Conservation (phyloP, 306 rosid genomes). For the Fagus sylvatica region DNA sequence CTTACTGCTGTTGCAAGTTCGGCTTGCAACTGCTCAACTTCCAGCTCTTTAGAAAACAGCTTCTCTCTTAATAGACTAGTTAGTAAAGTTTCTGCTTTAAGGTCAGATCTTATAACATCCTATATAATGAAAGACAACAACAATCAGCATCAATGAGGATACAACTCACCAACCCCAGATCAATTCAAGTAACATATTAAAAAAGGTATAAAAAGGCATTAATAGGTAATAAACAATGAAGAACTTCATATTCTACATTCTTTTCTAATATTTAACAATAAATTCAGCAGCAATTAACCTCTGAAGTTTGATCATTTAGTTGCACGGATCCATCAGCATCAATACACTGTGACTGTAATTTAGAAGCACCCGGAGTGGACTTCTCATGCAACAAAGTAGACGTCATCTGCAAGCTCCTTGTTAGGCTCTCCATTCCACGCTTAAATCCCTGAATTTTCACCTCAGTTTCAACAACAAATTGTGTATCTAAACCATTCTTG, state of each 20-base stretch:
- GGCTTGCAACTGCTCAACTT: conserved; percentile 87
- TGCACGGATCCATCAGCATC: conserved; percentile 45
- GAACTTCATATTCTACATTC: conserved; percentile 7
- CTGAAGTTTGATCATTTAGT: conserved; percentile 52
- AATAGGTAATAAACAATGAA: not conserved
- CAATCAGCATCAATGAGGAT: not conserved
- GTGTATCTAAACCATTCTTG: conserved; percentile 60
- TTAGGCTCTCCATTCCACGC: conserved; percentile 64
- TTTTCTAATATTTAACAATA: conserved; percentile 12
- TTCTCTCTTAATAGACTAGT: conserved; percentile 79
- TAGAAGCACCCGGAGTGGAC: conserved; percentile 50
- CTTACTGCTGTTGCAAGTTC: conserved; percentile 91
- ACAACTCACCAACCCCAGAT: not conserved
- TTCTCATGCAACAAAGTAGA: conserved; percentile 69
- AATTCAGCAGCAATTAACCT: conserved; percentile 49
- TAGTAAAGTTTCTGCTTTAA: conserved; percentile 76
- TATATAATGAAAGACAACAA: conserved; percentile 26
- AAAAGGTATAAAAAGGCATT: conserved; percentile 5
- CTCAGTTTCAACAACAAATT: conserved; percentile 72
- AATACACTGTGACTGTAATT: conserved; percentile 35
- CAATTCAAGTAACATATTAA: conserved; percentile 1
- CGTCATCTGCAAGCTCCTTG: conserved; percentile 80
- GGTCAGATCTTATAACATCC: conserved; percentile 67
- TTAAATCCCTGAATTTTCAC: conserved; percentile 71
- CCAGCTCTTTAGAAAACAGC: conserved; percentile 76